Base-by-base conservation (phyloP, 2,329 filamentous ascomycete species). In the Metarhizium sp. region DNA sequence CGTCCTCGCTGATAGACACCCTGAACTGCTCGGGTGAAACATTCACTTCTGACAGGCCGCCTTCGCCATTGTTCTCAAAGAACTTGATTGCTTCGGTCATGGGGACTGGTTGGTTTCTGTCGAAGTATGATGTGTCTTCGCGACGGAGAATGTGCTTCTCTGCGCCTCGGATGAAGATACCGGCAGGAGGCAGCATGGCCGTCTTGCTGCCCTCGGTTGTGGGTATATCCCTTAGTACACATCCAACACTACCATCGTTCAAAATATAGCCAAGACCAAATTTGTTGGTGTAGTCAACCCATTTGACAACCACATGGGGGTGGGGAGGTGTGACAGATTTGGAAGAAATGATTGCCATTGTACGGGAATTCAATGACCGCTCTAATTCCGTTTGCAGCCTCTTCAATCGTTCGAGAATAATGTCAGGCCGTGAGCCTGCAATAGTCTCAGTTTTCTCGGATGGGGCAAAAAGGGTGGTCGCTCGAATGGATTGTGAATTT, bases 201-300 rank as follows among this genome's bases (percentile, higher is more conserved):
- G 71, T 72, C 58, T 75, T 76, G 57, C 71, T 72, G 32, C 77
- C 78, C 51, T 78, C 74, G 1, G 74, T 74, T 1, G 76, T 77
- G 13, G 78, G 77, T 53, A 84, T 79, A 56, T 79, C 80, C 29
- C 78, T 75, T 52, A 84, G 73, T 51, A 86, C 81, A 60, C 87
- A 91, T 16, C 88, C 89, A 20, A 92, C 85, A 59, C 85, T 90
- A 34, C 89, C 88, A 60, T 92, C 87, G 59, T 89, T 89, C 54
- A 94, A 75, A 56, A 92, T 90, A 64, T 92, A 94, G 40, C 89
- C 89, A 16, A 94, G 78, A 13, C 89, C 89, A 67, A 91, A 90
- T 67, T 91, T 91, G 70, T 91, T 90, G 57, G 88, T 90, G 69
- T 94, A 94, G 67, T 94, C 89, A 6, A 94, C 89, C 89, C 89